phyloP scores from a whole-genome alignment of 1,284 basidiomycete genomes.

The Naganishia albida region DNA sequence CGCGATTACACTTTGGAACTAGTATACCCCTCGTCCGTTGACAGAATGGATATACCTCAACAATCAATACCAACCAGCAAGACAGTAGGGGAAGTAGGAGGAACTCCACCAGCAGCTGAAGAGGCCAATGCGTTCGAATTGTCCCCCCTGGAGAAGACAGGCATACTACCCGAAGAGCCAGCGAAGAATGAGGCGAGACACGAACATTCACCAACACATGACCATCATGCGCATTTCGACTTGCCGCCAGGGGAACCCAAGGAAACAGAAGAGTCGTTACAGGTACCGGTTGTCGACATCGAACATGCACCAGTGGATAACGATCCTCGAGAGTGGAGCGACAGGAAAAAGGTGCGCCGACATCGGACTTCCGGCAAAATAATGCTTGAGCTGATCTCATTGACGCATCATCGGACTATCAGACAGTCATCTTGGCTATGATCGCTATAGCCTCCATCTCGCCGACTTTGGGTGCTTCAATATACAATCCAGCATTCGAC shows the following conservation, averaged over 20 bases:
- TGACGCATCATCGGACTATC: not conserved
- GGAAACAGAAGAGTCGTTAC: conserved; percentile 8
- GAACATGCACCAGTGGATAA: conserved; percentile 69
- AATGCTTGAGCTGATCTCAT: not conserved
- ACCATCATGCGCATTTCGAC: conserved; percentile 39
- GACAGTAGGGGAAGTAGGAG: conserved; percentile 3
- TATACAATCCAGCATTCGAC: conserved; percentile 58
- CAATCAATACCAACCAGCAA: conserved; percentile 2
- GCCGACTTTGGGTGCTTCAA: conserved; percentile 63
- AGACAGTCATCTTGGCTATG: conserved; percentile 63
- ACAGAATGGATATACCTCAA: conserved; percentile 19
- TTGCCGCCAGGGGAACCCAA: conserved; percentile 31
- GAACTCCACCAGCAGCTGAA: conserved; percentile 13
- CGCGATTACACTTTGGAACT: too few relatives aligned
- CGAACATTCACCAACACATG: not conserved
- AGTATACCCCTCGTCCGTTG: too few relatives aligned
- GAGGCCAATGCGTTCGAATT: conserved; percentile 12
- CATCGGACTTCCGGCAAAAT: conserved; percentile 45
- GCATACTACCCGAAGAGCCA: not conserved
- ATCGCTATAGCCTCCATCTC: conserved; percentile 66
- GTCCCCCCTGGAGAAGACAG: not conserved
- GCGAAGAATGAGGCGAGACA: not conserved
- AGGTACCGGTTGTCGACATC: conserved; percentile 58
- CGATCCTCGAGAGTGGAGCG: conserved; percentile 75
- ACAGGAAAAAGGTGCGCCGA: conserved; percentile 61